These are phyloP conservation scores for Medicago truncatula DNA, from an alignment of 306 rosid species.

Conservation along the genomic window MtrunA17r5.0-ANR NC_053042.1:37179501-37180000, in stretches of 20 bases:
- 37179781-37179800: conserved; percentile 43
- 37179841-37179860: conserved; percentile 43
- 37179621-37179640: conserved; percentile 51
- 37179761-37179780: conserved; percentile 44
- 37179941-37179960: conserved; percentile 35
- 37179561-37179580: conserved; percentile 40
- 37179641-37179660: conserved; percentile 49
- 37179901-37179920: conserved; percentile 35
- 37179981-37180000: conserved; percentile 50
- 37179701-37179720: conserved; percentile 43
- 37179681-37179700: conserved; percentile 44
- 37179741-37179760: conserved; percentile 41
- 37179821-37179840: conserved; percentile 44
- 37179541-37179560: conserved; percentile 30
- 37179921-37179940: conserved; percentile 13
- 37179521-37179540: conserved; percentile 35
- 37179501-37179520: conserved; percentile 41
- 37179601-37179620: conserved; percentile 30
- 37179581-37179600: conserved; percentile 44
- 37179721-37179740: conserved; percentile 50
- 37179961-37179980: conserved; percentile 49
- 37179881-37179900: conserved; percentile 31
- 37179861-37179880: conserved; percentile 41
- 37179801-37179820: conserved; percentile 41
- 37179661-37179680: conserved; percentile 37